These are phyloP conservation scores for Epichloe gansuensis DNA, from an alignment of 2,329 filamentous ascomycete species.

Conservation along the genomic window DNA sequence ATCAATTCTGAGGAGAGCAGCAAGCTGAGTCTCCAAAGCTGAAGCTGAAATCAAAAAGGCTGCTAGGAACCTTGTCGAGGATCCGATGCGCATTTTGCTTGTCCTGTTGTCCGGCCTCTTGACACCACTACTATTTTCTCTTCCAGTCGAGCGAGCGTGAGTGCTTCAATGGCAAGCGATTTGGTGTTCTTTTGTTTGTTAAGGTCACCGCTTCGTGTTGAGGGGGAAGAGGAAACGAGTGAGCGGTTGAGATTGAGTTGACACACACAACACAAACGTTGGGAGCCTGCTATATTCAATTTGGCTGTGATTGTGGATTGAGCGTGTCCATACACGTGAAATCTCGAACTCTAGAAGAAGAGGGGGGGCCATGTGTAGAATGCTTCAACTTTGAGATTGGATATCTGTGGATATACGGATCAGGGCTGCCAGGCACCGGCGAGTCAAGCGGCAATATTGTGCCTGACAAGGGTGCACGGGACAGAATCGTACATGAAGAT, in stretches of 20 bases:
- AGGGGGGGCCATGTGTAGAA: neutral
- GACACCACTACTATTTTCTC: too few relatives aligned
- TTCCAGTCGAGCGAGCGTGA: neutral
- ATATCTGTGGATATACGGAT: neutral
- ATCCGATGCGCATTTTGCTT: conserved; percentile 1
- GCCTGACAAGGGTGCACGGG: neutral
- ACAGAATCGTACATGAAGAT: neutral
- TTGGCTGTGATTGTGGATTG: neutral
- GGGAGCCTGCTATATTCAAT: neutral
- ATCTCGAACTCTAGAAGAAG: neutral
- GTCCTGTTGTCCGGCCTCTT: neutral
- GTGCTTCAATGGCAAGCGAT: neutral
- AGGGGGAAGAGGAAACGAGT: neutral
- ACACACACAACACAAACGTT: neutral
- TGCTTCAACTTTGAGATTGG: neutral
- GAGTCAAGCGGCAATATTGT: neutral
- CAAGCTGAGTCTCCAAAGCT: neutral
- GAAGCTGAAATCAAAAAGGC: neutral
- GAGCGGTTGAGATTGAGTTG: neutral
- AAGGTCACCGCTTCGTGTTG: neutral
- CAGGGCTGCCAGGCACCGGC: neutral
- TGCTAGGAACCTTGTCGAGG: neutral
- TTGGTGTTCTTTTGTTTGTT: neutral
- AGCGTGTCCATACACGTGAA: neutral
- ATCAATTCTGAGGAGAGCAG: neutral